Evolutionary conservation across 352 stramenopile genomes (phyloP), one percentile per base, ranked within the genome.

Genomic region (Phytophthora multivora): DNA sequence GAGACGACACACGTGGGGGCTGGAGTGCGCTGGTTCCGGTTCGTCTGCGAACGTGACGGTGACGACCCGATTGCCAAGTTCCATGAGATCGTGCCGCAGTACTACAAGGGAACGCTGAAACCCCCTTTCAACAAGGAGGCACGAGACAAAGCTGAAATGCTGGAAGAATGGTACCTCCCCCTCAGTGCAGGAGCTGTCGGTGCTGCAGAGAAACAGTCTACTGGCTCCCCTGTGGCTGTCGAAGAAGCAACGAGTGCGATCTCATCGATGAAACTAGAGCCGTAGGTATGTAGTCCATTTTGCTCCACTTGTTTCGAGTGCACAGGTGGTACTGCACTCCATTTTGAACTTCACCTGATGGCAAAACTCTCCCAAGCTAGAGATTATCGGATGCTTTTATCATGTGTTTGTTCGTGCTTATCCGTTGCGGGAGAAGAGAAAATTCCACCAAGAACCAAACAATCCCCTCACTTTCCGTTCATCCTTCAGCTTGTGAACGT

Each of bases 61-160:
- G 21, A 56, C 5, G 66, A 82, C 15, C 57, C 73, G 0, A 67
- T 80, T 33, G 40, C 46, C 30, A 79, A 61, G 15, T 90, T 90
- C 52, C 75, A 84, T 30, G 55, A 77, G 18, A 73, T 83, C 30
- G 71, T 88, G 28, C 65, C 60, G 38, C 50, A 75, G 52, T 82
- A 84, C 31, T 87, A 84, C 65, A 69, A 65, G 43, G 80, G 78
- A 10, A 59, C 19, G 11, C 51, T 90, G 39, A 86, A 86, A 47
- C 76, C 80, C 23, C 77, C 77, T 41, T 88, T 88, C 64, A 86
- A 89, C 55, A 79, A 75, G 26, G 58, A 75, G 6, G 76, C 76
- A 25, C 75, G 80, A 9, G 59, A 74, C 50, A 68, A 69, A 16
- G 77, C 80, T 21, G 73, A 61, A 1, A 80, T 88, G 66, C 19